Conservation (phyloP, 2,329 filamentous ascomycete genomes). For the Neonectria coccinea region DNA sequence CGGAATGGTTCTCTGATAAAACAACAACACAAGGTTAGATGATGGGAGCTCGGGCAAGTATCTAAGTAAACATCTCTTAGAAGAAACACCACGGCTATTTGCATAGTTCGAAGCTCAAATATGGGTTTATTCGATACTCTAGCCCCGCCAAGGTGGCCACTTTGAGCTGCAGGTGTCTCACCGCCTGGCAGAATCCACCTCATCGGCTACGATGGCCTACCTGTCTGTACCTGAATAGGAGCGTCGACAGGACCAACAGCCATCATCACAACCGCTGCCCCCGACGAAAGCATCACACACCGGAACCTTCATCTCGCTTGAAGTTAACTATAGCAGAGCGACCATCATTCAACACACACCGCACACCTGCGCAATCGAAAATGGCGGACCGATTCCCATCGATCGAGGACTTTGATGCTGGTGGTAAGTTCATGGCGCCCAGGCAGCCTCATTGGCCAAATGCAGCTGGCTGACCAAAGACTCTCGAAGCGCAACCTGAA, state of each 20-base stretch:
- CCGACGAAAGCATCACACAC: conserved; percentile 20
- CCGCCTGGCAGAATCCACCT: conserved; percentile 54
- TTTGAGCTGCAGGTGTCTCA: conserved; percentile 35
- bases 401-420: conserved; percentile 80
- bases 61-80: conserved; percentile 41
- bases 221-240: conserved; percentile 47
- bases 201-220: conserved; percentile 44
- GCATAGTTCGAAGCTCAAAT: conserved; percentile 35
- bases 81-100: conserved; percentile 39
- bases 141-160: conserved; percentile 26
- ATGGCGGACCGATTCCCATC: conserved; percentile 87
- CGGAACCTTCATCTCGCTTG: conserved; percentile 11
- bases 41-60: conserved; percentile 39
- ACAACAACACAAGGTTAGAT: conserved; percentile 38
- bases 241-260: conserved; percentile 38
- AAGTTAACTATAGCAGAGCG: neutral
- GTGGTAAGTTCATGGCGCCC: conserved; percentile 59
- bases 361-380: conserved; percentile 35
- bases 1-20: conserved; percentile 40
- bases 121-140: conserved; percentile 38
- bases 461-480: conserved; percentile 34
- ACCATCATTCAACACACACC: conserved; percentile 7
- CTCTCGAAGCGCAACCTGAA: conserved; percentile 73
- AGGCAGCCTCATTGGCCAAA: conserved; percentile 23
- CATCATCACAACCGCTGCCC: conserved; percentile 34